Base-by-base conservation (phyloP, 495 filamentous ascomycete genomes). In the Aspergillus indologenus region DNA sequence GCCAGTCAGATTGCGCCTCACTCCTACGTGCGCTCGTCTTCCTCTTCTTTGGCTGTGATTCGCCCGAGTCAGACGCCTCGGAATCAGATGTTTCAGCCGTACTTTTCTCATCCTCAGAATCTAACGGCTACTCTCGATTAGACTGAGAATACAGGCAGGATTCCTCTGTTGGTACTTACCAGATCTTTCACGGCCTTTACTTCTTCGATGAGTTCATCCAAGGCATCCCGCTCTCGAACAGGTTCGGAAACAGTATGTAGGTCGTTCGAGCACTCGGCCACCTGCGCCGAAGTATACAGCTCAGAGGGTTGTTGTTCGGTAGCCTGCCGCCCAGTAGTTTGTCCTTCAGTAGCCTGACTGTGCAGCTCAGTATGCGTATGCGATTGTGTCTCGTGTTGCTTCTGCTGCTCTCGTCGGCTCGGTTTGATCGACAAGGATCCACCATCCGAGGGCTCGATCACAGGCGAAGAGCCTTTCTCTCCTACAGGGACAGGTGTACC, bases 151-250 rank as follows among this genome's bases (percentile, higher is more conserved):
- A 1, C 18, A 50, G 12, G 20, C 22, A 29, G n/a, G 20, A 8
- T 18, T 45, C 31, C 26, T 47, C 17, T 20, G 17, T 3, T 26
- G 3, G 46, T 18, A 45, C 76, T 68, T 72, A 85, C 83, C 59
- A 89, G 63, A 57, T 87, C 67, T 47, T 81, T 77, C 2, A 79
- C 68, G 2, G 75, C 78, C 63, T 73, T 79, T 5, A 80, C 79
- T 61, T 86, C 78, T 23, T 77, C 69, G 20, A 90, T 88, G 19
- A 84, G 74, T 40, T 81, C 71, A 57, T 87, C 81, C 24, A 90
- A 68, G 0, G 75, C 77, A 61, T 85, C 82, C 20, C 74, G 61
- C 49, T 72, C 68, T 14, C 56, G 53, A 15, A 14, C 9, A 17
- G 48, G 45, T 17, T 62, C 58, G 0, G 15, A 44, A 34, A 42